phyloP scores from a whole-genome alignment of 345 rosid species.

The Brassica cretica region DNA sequence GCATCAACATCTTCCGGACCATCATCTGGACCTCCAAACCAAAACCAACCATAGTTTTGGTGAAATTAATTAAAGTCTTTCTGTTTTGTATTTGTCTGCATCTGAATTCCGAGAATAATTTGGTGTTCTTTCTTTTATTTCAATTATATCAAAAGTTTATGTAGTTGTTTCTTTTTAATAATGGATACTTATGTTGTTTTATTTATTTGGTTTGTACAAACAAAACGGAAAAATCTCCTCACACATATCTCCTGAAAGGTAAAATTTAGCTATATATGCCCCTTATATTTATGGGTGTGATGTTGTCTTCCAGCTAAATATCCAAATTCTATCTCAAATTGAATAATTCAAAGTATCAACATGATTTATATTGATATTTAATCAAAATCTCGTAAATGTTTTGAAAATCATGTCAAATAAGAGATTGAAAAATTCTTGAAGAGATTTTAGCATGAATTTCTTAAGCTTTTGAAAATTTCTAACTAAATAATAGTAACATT shows the following conservation, averaged over 20 bases:
- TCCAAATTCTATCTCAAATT: neutral
- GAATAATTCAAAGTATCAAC: neutral
- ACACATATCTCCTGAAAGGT: neutral
- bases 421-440: neutral
- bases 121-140: neutral
- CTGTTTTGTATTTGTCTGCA: neutral
- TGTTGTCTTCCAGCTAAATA: neutral
- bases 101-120: neutral
- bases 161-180: neutral
- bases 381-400: neutral
- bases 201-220: neutral
- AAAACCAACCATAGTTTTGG: neutral
- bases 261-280: too few relatives aligned
- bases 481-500: neutral
- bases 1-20: neutral
- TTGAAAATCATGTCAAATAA: neutral
- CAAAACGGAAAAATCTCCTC: neutral
- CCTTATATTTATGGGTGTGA: too few relatives aligned
- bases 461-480: neutral
- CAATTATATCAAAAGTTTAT: neutral
- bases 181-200: neutral
- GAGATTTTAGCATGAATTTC: neutral
- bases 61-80: neutral
- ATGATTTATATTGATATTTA: too few relatives aligned
- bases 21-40: neutral